A percentile compares a stretch with the other conserved stretches of the same genome.
phyloP scores from a whole-genome alignment of 345 rosid genomes.

The Rhizophora apiculata region DNA sequence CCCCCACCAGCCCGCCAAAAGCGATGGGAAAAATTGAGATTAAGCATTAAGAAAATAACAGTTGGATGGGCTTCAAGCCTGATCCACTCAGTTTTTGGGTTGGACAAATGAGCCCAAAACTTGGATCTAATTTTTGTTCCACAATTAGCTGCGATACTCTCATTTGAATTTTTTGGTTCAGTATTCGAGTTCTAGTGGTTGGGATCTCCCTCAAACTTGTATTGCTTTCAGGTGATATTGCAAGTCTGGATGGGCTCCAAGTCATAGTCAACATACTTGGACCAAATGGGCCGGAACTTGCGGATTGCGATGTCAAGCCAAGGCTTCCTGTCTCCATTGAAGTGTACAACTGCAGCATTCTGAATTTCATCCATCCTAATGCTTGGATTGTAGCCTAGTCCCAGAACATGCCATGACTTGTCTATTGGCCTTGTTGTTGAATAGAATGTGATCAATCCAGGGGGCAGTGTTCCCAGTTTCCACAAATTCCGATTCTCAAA shows the following conservation, averaged over 20 bases:
- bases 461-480: slow-evolving; percentile 13
- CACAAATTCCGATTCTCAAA: slow-evolving; percentile 9
- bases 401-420: slow-evolving; percentile 18
- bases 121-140: no score
- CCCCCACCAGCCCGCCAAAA: no score
- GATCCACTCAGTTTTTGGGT: no score
- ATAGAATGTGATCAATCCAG: slow-evolving; percentile 17
- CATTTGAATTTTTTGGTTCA: no score
- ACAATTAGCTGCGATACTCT: no score
- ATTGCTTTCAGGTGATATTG: background rate
- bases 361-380: slow-evolving; percentile 2
- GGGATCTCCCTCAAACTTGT: no score
- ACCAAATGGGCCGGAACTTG: slow-evolving; percentile 7
- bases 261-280: slow-evolving; percentile 4
- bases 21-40: no score
- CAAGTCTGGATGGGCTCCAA: background rate
- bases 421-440: slow-evolving; percentile 2
- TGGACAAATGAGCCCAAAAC: no score
- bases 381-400: slow-evolving; percentile 9
- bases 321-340: slow-evolving; percentile 11
- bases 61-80: no score
- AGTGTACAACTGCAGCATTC: slow-evolving; percentile 9
- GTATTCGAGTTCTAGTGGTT: no score
- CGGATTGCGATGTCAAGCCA: slow-evolving; percentile 12
- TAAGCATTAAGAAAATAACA: no score